phyloP scores from a whole-genome alignment of 192 early-diverging fungal species.

The Coemansia sp. region DNA sequence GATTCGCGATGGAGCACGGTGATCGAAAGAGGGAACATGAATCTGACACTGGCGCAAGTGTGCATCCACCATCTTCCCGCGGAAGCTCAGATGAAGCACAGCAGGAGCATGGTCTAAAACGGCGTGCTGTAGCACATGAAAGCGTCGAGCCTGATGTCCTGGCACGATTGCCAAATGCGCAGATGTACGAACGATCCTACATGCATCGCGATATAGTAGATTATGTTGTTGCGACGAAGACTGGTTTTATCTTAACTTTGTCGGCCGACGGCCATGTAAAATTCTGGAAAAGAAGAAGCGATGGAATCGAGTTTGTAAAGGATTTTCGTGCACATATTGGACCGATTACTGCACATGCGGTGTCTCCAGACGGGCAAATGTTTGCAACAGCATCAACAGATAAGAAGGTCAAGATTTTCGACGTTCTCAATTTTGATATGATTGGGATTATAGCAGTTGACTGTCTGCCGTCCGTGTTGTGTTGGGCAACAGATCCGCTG shows the following conservation, averaged over 20 bases:
- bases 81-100: too few relatives aligned
- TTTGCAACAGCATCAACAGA: constrained; percentile 83
- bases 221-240: constrained; percentile 70
- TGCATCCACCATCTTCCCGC: too few relatives aligned
- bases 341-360: constrained; percentile 56
- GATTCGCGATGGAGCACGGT: too few relatives aligned
- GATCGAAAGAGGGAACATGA: too few relatives aligned
- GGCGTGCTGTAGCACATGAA: too few relatives aligned
- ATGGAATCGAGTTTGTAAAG: constrained; percentile 98
- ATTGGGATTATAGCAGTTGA: constrained; percentile 87
- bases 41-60: too few relatives aligned
- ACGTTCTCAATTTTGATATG: constrained; percentile 98
- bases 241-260: constrained; percentile 91
- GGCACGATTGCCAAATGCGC: constrained; percentile 75
- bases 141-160: constrained; percentile 31
- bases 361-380: constrained; percentile 74
- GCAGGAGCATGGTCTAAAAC: too few relatives aligned
- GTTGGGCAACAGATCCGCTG: constrained; percentile 84
- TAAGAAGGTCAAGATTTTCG: constrained; percentile 89
- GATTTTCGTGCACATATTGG: constrained; percentile 87
- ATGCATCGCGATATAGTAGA: constrained; percentile 95
- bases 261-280: constrained; percentile 96
- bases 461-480: constrained; percentile 72
- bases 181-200: constrained; percentile 91
- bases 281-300: constrained; percentile 95